A percentile compares a stretch with the other conserved stretches of the same genome.
phyloP scores from a whole-genome alignment of 2,329 filamentous ascomycete genomes.

The Gaeumannomyces tritici region DNA sequence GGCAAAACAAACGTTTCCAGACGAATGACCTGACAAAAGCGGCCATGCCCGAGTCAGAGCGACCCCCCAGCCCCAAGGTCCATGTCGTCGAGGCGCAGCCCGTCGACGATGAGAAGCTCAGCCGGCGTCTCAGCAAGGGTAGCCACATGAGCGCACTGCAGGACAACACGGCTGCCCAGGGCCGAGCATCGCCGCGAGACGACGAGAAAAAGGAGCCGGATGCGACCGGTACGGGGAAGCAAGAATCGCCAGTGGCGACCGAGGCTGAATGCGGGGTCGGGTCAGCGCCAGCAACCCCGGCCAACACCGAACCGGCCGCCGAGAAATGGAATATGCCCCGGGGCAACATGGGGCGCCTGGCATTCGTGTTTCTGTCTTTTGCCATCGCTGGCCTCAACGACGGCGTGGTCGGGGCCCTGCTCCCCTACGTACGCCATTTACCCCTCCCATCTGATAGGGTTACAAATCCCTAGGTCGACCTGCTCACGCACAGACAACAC shows the following conservation, averaged over 20 bases:
- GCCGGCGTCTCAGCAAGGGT: not conserved
- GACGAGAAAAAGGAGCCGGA: not conserved
- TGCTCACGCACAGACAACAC: not conserved
- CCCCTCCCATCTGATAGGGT: no score
- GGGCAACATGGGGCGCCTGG: slow-evolving; percentile 7
- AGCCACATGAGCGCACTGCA: not conserved
- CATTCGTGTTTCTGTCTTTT: slow-evolving; percentile 1
- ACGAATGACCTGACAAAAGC: not conserved
- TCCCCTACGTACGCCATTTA: slow-evolving; percentile 4
- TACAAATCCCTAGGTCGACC: no score
- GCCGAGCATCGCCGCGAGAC: no score
- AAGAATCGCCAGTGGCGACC: not conserved
- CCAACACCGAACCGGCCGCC: not conserved
- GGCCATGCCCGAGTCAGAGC: not conserved
- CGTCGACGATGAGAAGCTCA: not conserved
- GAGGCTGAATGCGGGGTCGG: not conserved
- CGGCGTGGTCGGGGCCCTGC: slow-evolving; percentile 1
- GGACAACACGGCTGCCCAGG: not conserved
- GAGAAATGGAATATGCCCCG: slow-evolving; percentile 6
- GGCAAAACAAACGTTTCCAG: not conserved
- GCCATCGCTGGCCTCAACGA: slow-evolving; percentile 15
- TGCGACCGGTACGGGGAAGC: no score
- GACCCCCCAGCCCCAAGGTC: not conserved
- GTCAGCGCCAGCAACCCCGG: not conserved
- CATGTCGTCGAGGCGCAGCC: not conserved